These are phyloP conservation scores for Chaetomiaceae sp. DNA, from an alignment of 2,329 filamentous ascomycete genomes.

Conservation along the genomic window DNA sequence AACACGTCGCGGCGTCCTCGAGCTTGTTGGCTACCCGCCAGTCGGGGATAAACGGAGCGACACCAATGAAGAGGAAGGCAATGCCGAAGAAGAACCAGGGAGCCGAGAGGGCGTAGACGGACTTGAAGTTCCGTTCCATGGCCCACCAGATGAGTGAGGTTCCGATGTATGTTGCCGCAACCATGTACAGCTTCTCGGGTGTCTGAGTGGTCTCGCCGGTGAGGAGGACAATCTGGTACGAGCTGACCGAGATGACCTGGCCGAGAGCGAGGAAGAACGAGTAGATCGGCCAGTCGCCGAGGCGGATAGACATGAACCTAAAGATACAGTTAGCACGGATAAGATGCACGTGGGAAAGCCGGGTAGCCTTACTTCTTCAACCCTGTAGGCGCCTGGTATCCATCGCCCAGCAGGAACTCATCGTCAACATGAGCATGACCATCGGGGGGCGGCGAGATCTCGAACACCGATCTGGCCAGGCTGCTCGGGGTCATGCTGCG, in stretches of 20 bases:
- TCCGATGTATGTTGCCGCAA: slow-evolving; percentile 54
- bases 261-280: slow-evolving; percentile 56
- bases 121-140: slow-evolving; percentile 53
- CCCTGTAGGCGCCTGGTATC: slow-evolving; percentile 56
- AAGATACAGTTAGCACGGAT: background rate
- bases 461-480: slow-evolving; percentile 29
- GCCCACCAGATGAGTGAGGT: slow-evolving; percentile 60
- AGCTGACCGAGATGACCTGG: slow-evolving; percentile 61
- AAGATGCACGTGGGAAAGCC: background rate
- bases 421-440: slow-evolving; percentile 37
- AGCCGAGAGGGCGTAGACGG: slow-evolving; percentile 52
- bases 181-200: slow-evolving; percentile 54
- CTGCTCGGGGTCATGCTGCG: slow-evolving; percentile 25
- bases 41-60: slow-evolving; percentile 50
- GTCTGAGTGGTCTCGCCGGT: slow-evolving; percentile 58
- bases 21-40: slow-evolving; percentile 40
- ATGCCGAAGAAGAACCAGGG: slow-evolving; percentile 60
- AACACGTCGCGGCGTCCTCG: slow-evolving; percentile 55
- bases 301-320: slow-evolving; percentile 42
- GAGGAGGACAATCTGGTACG: slow-evolving; percentile 63
- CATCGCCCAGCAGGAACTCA: slow-evolving; percentile 27
- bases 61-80: slow-evolving; percentile 59
- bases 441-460: slow-evolving; percentile 19
- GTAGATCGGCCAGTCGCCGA: slow-evolving; percentile 62
- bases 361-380: slow-evolving; percentile 40